Evolutionary conservation across 1,284 basidiomycete species (phyloP), one percentile per base, ranked within the genome.

Genomic region (Cutaneotrichosporon sp.): DNA sequence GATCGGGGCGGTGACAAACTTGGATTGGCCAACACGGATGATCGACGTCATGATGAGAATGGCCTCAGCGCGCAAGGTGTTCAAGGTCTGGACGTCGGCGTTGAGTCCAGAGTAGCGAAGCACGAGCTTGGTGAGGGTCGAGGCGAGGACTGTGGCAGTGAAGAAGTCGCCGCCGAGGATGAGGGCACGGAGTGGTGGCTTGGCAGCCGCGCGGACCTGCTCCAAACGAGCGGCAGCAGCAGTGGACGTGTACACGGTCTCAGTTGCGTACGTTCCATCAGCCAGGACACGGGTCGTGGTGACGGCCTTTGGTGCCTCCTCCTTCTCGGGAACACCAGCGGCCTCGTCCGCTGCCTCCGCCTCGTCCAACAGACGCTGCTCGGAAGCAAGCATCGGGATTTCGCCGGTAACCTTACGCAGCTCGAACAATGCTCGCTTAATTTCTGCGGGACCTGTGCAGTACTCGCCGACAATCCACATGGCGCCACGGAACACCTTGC

Each of bases 401-500:
- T 98, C 94, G 16, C 94, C 96, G 32, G 98, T 76, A 5, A 93
- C 88, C 67, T 86, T 86, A 52, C 93, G 81, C 46, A 97, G 81
- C 73, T 92, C 89, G 52, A 81, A 78, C 80, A 97, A 84, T 3
- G 86, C 82, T 43, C 76, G 79, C 55, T 85, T 80, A 61, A 96
- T 88, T 55, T 88, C 87, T 51, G 70, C 61, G 9, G 67, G 68
- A 10, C 78, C 78, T 46, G 86, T 84, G 42, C 87, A 84, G 67
- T 98, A 99, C 77, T 99, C 96, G 61, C 94, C 96, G 12, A 97
- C 82, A 61, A 99, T 97, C 94, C 94, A 99, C 51, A 98, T 81
- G 11, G 97, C 84, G 5, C 96, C 94, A 12, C 94, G 85, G 80
- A 90, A 97, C 29, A 97, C 94, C 74, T 97, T 98, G 58, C 93